Base-by-base conservation (phyloP, 2,329 filamentous ascomycete species). In the Botrytis byssoidea region DNA sequence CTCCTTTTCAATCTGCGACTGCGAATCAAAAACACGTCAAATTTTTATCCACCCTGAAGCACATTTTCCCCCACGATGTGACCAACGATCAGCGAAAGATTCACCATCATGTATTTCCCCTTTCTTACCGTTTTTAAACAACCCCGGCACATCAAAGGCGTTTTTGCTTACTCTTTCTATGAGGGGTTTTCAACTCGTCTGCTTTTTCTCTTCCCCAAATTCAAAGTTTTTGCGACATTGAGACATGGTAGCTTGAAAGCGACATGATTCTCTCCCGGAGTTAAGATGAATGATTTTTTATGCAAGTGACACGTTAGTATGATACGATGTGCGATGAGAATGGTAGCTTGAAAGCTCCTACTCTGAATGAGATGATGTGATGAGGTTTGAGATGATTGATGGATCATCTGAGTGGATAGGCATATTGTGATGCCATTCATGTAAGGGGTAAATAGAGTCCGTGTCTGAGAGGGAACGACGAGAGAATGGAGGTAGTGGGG, bases 71-170 rank as follows among this genome's bases (percentile, higher is more conserved):
- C 68, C 42, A 48, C 75, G 78, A 81, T 80, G 79, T 79, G 79
- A 80, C 79, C 79, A 77, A 80, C 75, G 76, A 80, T 77, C 79
- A 80, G 79, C 80, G 78, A 81, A 80, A 81, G 80, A 81, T 81
- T 80, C 80, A 81, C 79, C 79, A 77, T 81, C 80, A 81, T 81
- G 80, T 82, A 82, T 78, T 80, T 77, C 77, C 77, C 72, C 77
- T 77, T 65, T 75, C 76, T 78, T 75, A 76, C 73, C 73, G 74
- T 71, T 75, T 77, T 70, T 42, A 73, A 73, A 69, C 48, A 42
- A 75, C 76, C 77, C 75, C 76, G 79, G 78, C 78, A 81, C 79
- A 79, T 81, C 75, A 77, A 73, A 75, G 79, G 77, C 77, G 77
- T 78, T 73, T 78, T 78, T 70, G 77, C 69, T 71, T 74, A 79